A percentile compares a stretch with the other conserved stretches of the same genome.
These are phyloP conservation scores for Aspergillus sojae DNA, from an alignment of 2,329 filamentous ascomycete species.

Conservation along the genomic window DNA sequence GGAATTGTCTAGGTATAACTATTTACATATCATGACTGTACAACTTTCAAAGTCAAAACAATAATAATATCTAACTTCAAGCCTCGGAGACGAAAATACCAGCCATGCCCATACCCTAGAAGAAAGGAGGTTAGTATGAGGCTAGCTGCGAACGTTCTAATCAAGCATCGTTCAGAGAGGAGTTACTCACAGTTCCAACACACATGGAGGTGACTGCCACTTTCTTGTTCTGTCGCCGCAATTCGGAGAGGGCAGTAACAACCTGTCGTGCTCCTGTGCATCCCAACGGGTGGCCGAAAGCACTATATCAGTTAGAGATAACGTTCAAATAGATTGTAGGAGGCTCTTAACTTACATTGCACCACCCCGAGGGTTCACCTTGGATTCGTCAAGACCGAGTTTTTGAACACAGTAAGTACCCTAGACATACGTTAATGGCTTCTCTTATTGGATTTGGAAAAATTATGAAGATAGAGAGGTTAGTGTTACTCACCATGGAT, in stretches of 20 bases:
- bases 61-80: slow-evolving; percentile 17
- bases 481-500: slow-evolving; percentile 46
- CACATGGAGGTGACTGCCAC: slow-evolving; percentile 92
- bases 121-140: neutral
- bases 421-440: slow-evolving; percentile 50
- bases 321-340: neutral
- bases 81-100: slow-evolving; percentile 92
- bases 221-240: slow-evolving; percentile 76
- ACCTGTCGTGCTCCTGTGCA: slow-evolving; percentile 91
- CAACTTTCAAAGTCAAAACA: neutral
- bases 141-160: neutral
- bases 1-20: neutral
- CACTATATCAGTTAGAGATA: slow-evolving; percentile 42
- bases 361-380: slow-evolving; percentile 94
- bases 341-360: slow-evolving; percentile 60
- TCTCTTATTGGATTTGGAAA: neutral
- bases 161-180: neutral
- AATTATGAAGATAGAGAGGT: neutral
- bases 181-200: slow-evolving; percentile 71
- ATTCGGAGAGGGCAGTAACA: slow-evolving; percentile 82
- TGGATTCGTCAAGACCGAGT: slow-evolving; percentile 74
- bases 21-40: neutral
- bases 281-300: slow-evolving; percentile 88
- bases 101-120: slow-evolving; percentile 71
- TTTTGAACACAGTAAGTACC: slow-evolving; percentile 88